Evolutionary conservation across 1,284 basidiomycete species (phyloP).

Genomic region (Tetrapyrgos nigripes): DNA sequence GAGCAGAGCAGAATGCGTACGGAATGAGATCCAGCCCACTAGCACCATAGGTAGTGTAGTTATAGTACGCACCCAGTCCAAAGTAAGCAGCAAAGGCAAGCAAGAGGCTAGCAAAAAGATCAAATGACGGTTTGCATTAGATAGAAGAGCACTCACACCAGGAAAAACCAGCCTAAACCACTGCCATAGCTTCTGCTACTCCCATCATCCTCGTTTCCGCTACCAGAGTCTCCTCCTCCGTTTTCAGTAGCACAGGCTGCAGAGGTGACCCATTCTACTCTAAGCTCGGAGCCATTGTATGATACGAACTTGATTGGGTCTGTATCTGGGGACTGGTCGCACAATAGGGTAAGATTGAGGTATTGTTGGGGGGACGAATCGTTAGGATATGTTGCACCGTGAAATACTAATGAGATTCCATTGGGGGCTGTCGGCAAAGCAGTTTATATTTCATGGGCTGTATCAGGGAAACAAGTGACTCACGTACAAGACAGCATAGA

Average conservation of each 20-base stretch:
- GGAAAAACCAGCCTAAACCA: slow-evolving; percentile 84
- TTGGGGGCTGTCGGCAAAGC: slow-evolving; percentile 46
- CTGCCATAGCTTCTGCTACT: slow-evolving; percentile 47
- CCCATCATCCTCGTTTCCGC: slow-evolving; percentile 33
- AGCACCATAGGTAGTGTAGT: slow-evolving; percentile 84
- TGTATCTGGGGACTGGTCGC: slow-evolving; percentile 55
- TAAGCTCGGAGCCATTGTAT: slow-evolving; percentile 62
- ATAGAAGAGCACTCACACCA: slow-evolving; percentile 60
- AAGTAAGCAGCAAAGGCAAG: slow-evolving; percentile 75
- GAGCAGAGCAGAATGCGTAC: slow-evolving; percentile 49
- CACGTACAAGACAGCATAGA: slow-evolving; percentile 54
- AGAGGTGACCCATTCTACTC: slow-evolving; percentile 65
- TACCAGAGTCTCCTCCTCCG: slow-evolving; percentile 35
- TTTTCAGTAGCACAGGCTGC: slow-evolving; percentile 55
- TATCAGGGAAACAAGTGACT: slow-evolving; percentile 14
- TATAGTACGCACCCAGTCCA: slow-evolving; percentile 79
- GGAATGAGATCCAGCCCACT: slow-evolving; percentile 81
- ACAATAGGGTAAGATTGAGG: slow-evolving; percentile 66
- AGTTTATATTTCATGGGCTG: slow-evolving; percentile 16
- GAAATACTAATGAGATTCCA: slow-evolving; percentile 63
- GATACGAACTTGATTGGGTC: slow-evolving; percentile 46
- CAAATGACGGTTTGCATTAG: slow-evolving; percentile 7
- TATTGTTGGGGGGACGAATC: slow-evolving; percentile 54
- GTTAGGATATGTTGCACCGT: slow-evolving; percentile 67
- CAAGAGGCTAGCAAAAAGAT: slow-evolving; percentile 54